Evolutionary conservation across 2,329 filamentous ascomycete genomes (phyloP).

Genomic region (Xylariaceae sp.): DNA sequence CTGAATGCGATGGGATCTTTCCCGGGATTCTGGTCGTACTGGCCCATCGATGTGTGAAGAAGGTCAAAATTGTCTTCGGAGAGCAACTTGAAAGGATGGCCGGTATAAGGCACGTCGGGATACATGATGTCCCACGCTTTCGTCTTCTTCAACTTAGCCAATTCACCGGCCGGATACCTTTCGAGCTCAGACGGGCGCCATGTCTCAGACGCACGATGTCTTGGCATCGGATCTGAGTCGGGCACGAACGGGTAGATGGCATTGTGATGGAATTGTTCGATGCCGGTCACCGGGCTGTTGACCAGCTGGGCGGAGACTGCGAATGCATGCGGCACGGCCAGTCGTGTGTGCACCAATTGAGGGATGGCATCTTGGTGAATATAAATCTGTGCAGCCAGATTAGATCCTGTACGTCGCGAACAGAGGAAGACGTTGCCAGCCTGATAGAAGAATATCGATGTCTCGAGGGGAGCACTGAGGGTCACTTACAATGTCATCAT

Average conservation of each 20-base stretch:
- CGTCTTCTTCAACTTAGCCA: conserved; percentile 15
- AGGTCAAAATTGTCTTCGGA: conserved; percentile 37
- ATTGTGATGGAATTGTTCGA: conserved; percentile 50
- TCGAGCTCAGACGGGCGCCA: conserved; percentile 37
- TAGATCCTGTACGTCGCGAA: conserved; percentile 3
- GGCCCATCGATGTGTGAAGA: conserved; percentile 44
- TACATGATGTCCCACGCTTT: conserved; percentile 31
- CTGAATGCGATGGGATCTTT: conserved; percentile 35
- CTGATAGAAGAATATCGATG: not conserved
- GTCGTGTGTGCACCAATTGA: conserved; percentile 47
- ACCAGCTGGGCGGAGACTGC: conserved; percentile 52
- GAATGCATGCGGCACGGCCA: conserved; percentile 45
- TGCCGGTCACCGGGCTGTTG: conserved; percentile 50
- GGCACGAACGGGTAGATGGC: conserved; percentile 50
- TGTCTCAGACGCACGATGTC: conserved; percentile 26
- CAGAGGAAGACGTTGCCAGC: not conserved
- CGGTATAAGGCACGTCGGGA: conserved; percentile 34
- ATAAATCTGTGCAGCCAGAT: conserved; percentile 20
- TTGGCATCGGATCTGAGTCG: conserved; percentile 33
- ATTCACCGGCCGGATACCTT: conserved; percentile 20
- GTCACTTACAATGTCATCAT: conserved; percentile 41
- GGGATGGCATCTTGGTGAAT: conserved; percentile 41
- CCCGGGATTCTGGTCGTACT: conserved; percentile 37
- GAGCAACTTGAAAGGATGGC: conserved; percentile 49
- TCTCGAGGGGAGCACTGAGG: not conserved